Percentiles rank a stretch among this genome's conserved stretches.
phyloP scores from a whole-genome alignment of 2,329 filamentous ascomycete species.

The Byssoonygena ceratinophila region DNA sequence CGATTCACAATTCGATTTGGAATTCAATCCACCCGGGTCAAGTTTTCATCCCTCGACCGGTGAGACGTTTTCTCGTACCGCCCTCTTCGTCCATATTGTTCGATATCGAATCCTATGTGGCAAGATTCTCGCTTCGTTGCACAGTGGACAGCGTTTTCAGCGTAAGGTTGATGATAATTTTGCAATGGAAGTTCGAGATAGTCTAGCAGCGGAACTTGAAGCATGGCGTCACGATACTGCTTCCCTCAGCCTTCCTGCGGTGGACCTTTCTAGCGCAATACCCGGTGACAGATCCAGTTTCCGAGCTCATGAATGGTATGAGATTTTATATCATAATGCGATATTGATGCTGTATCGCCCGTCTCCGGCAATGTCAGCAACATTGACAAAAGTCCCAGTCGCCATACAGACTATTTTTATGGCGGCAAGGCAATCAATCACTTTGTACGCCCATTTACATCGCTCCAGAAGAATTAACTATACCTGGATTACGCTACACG shows the following conservation, averaged over 20 bases:
- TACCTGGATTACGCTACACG: slow-evolving; percentile 42
- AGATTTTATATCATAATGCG: slow-evolving; percentile 36
- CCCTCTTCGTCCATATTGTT: slow-evolving; percentile 34
- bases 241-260: slow-evolving; percentile 15
- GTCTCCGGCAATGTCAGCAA: slow-evolving; percentile 27
- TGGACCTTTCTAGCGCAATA: slow-evolving; percentile 14
- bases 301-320: slow-evolving; percentile 36
- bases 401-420: slow-evolving; percentile 32
- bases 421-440: slow-evolving; percentile 34
- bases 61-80: slow-evolving; percentile 16
- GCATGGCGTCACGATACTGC: slow-evolving; percentile 17
- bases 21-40: slow-evolving; percentile 13
- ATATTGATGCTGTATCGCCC: slow-evolving; percentile 38
- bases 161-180: slow-evolving; percentile 4
- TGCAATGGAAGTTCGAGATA: slow-evolving; percentile 10
- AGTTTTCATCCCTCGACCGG: slow-evolving; percentile 13
- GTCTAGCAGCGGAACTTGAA: slow-evolving; percentile 19
- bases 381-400: slow-evolving; percentile 19
- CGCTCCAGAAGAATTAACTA: slow-evolving; percentile 39
- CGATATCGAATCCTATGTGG: slow-evolving; percentile 35
- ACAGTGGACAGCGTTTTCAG: slow-evolving; percentile 16
- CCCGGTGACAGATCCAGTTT: slow-evolving; percentile 32
- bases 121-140: slow-evolving; percentile 29
- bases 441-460: slow-evolving; percentile 37
- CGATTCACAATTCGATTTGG: slow-evolving; percentile 17